Evolutionary conservation across 164 flowering plant species (phyloP), one percentile per base, ranked within the genome.

Genomic region (Euptelea pleiosperma): DNA sequence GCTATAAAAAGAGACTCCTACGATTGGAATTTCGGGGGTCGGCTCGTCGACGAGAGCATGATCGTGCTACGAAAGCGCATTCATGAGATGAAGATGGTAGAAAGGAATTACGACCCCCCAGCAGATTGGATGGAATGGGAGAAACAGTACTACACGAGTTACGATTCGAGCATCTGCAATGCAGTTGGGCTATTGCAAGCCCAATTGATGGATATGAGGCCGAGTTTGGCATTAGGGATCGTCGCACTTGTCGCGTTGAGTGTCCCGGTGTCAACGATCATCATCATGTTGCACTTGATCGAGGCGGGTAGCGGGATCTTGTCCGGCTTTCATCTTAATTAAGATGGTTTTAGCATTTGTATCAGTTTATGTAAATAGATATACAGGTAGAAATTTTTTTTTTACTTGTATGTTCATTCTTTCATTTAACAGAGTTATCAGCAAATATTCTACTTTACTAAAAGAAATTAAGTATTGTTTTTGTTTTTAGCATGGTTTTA

Each of bases 121-220:
- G 19, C 70, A 0, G 53, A 76, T 43, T 81, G 89, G 86, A 73
- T 71, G 79, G 75, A 74, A 0, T 84, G 86, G 86, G 89, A 84
- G 75, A 84, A 81, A 67, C 59, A 56, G 4, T 78, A 40, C 18
- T 76, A 68, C 37, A 30, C 69, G 0, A 52, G 28, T 10, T 77
- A 77, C 40, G 76, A 79, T 42, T 36, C 79, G 1, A 28, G 67
- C 6, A 62, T 85, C 2, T 82, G 81, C 49, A 62, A 72, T 18
- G 62, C 58, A 0, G 19, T 80, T 42, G 81, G 85, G 5, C 6
- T 66, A 15, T 44, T 82, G 69, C 85, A 85, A 57, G n/a, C 70
- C 3, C 62, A 60, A 52, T 37, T 84, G 72, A 84, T 80, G 85
- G 66, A 78, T 26, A 70, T 77, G 1, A 66, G 87, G 70, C 91